Conservation (phyloP, 768 basidiomycete species). For the Hericium coralloides region DNA sequence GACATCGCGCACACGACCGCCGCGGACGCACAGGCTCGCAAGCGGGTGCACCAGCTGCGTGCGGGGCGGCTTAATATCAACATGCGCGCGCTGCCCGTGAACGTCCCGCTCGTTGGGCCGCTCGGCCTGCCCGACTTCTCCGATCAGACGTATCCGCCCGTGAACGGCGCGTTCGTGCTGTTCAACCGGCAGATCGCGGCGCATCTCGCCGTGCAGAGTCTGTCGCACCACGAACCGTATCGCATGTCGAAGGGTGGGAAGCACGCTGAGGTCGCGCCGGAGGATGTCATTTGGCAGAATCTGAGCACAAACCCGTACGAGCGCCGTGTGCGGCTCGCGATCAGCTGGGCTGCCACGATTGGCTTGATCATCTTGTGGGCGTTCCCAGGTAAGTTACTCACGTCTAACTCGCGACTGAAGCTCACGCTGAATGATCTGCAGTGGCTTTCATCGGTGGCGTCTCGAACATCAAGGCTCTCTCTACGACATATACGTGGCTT, state of each 20-base stretch:
- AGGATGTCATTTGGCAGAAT: constrained; percentile 90
- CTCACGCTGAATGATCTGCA: constrained; percentile 3
- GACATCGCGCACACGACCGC: constrained; percentile 20
- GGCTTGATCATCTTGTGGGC: constrained; percentile 85
- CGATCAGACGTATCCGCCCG: constrained; percentile 24
- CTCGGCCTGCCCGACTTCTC: constrained; percentile 10
- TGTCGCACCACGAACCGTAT: constrained; percentile 77
- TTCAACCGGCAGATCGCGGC: constrained; percentile 92
- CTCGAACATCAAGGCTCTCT: constrained; percentile 72
- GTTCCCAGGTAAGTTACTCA: constrained; percentile 50
- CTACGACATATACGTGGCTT: constrained; percentile 57
- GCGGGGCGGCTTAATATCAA: constrained; percentile 17
- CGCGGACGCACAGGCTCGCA: constrained; percentile 11
- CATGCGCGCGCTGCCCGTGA: constrained; percentile 5
- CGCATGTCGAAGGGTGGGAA: constrained; percentile 53
- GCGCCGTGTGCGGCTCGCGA: constrained; percentile 21
- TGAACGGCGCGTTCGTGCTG: constrained; percentile 70
- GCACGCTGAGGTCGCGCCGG: constrained; percentile 76
- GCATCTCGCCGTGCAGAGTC: constrained; percentile 70
- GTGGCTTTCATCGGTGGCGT: constrained; percentile 66
- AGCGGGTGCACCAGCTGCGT: constrained; percentile 10
- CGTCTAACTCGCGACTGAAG: neutral
- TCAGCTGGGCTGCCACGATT: constrained; percentile 69
- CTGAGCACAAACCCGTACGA: constrained; percentile 88
- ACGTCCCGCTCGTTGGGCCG: constrained; percentile 7